Evolutionary conservation across 1,284 basidiomycete species (phyloP), one percentile per base, ranked within the genome.

Genomic region (Pseudozyma pruni): DNA sequence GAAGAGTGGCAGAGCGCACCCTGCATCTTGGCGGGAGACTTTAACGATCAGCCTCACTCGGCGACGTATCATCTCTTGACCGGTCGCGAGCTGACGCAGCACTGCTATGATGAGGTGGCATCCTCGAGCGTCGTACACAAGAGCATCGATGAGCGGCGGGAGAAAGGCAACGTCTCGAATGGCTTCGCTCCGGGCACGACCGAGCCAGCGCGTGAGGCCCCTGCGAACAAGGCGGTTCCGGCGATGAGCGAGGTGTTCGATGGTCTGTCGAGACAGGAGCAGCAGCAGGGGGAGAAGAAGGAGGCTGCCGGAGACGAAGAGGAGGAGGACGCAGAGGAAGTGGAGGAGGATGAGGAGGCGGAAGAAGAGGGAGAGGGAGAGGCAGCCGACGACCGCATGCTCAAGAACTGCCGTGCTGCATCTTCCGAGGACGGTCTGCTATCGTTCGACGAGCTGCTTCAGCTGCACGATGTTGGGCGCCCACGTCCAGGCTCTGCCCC

Each of bases 1-100:
- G 83, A 86, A 39, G 78, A 79, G 2, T 85, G 85, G 57, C 76
- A 81, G 4, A 60, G 85, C 40, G 94, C 91, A 90, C 90, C 93
- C 0, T 89, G 89, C 58, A 85, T 96, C 55, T 84, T 97, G 33
- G 89, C 90, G 0, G 94, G 94, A 69, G 95, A 98, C 83, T 93
- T 98, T 84, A 98, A 98, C 83, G 93, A 93, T 51, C 85, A 89
- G 33, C 95, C 95, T 0, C 87, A 87, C 67, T 94, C 96, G 79
- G 86, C 91, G 2, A 89, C 89, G 0, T 98, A 98, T 81, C 88
- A 90, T 20, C 86, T 98, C n/a, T 83, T 95, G 32, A 82, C 81
- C 1, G 80, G 79, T 10, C 87, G 89, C 1, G 87, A 88, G 13
- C 17, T 57, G 27, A 54, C 48, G 3, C 50, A 69, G 37, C 51